Evolutionary conservation across 2,329 filamentous ascomycete species (phyloP), one percentile per base, ranked within the genome.

Genomic region (Gaeumannomyces tritici): DNA sequence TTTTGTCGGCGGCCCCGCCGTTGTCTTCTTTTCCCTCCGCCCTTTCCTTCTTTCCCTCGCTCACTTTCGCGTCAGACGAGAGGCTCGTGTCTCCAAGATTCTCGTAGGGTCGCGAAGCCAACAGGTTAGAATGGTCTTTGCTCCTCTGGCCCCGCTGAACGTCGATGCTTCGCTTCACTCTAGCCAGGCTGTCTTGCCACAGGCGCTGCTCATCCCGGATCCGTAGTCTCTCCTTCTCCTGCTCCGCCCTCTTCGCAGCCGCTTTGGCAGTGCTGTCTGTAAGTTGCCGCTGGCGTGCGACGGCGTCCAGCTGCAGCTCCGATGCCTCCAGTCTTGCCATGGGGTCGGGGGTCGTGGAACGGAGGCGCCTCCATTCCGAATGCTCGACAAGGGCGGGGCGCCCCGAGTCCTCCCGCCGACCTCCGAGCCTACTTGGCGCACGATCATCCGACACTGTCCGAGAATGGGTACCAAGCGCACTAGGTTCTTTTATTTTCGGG

Each of bases 181-280:
- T n/a, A 9, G 8, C 21, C 8, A 51, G 42, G 21, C 11, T 24
- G 0, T 24, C 42, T 51, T 24, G 18, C 21, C 42, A 21, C 42
- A n/a, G 12, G 12, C 47, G 59, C 47, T 61, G 59, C 21, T 35
- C 28, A 26, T 61, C 58, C 15, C 28, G 35, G 11, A 51, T 28
- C 26, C 26, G 12, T 4, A 60, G 47, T 12, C 59, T 24, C 29
- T 61, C 26, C 6, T 55, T 24, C 54, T 61, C 59, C n/a, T 61
- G 27, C 21, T 61, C 29, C 1, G 42, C 42, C 51, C 59, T 54
- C n/a, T 55, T 47, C 4, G 47, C 59, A 9, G 59, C 59, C 42
- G 51, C 59, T 35, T 55, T 61, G 18, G 35, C 51, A 6, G 59
- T 61, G 21, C 59, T 61, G 28, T 61, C 59, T 27, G 42, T 55